phyloP scores from a whole-genome alignment of 192 early-diverging fungal genomes.

The Martensiomyces pterosporus region DNA sequence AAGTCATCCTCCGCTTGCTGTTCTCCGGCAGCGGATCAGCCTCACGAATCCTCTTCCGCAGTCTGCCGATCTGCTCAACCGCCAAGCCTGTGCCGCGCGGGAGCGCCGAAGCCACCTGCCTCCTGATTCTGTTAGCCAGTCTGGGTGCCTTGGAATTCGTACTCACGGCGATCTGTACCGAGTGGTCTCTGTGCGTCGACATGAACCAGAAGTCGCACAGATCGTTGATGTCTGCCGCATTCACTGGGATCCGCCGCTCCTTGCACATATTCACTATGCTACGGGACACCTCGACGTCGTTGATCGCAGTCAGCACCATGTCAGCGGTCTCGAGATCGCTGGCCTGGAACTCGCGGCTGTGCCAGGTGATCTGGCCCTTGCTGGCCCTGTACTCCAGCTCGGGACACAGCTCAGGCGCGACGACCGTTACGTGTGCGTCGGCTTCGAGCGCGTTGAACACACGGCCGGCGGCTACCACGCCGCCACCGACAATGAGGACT shows the following conservation, averaged over 20 bases:
- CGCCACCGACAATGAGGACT: slow-evolving; percentile 90
- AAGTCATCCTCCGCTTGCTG: slow-evolving; percentile 74
- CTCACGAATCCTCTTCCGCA: slow-evolving; percentile 61
- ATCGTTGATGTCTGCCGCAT: slow-evolving; percentile 87
- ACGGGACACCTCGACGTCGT: slow-evolving; percentile 63
- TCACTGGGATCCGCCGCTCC: slow-evolving; percentile 74
- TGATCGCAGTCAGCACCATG: slow-evolving; percentile 68
- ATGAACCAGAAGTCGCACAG: slow-evolving; percentile 94
- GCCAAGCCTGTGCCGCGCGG: slow-evolving; percentile 63
- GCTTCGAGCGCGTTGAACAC: slow-evolving; percentile 79
- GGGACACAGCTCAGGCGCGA: slow-evolving; percentile 63
- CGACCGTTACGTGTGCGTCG: slow-evolving; percentile 72
- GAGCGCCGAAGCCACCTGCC: slow-evolving; percentile 58
- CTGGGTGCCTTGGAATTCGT: slow-evolving; percentile 86
- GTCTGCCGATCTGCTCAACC: slow-evolving; percentile 63
- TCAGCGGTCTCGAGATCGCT: slow-evolving; percentile 45
- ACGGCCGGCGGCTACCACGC: slow-evolving; percentile 76
- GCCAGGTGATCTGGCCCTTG: slow-evolving; percentile 53
- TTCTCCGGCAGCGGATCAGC: slow-evolving; percentile 57
- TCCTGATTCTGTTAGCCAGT: slow-evolving; percentile 77
- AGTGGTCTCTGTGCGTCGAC: slow-evolving; percentile 74
- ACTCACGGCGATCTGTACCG: slow-evolving; percentile 85
- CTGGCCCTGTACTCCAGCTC: slow-evolving; percentile 63
- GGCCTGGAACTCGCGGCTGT: slow-evolving; percentile 46
- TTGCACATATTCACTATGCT: slow-evolving; percentile 65